Conservation (phyloP, 169 alveolate species). For the Eimeria acervulina region DNA sequence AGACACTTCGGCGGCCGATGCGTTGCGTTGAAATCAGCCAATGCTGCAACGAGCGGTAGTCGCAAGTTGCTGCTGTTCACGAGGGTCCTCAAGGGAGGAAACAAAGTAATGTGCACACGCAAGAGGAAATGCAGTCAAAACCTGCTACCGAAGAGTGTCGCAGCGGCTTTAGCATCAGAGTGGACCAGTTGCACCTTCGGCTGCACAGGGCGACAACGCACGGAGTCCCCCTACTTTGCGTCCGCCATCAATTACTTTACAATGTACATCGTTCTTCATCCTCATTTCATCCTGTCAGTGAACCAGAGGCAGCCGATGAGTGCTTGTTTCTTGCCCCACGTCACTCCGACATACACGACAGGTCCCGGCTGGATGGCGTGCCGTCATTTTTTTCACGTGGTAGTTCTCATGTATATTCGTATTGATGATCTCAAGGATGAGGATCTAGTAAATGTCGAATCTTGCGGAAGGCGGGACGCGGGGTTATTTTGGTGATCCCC, state of each 20-base stretch:
- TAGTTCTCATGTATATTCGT: not conserved
- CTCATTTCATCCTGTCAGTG: conserved; percentile 4
- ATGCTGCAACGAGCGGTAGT: not conserved
- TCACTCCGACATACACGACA: not conserved
- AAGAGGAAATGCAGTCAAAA: not conserved
- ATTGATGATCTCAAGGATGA: too few species aligned
- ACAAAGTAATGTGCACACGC: not conserved
- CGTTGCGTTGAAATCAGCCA: not conserved
- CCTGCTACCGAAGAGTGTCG: not conserved
- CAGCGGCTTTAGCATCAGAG: not conserved
- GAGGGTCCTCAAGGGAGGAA: not conserved
- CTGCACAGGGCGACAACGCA: conserved; percentile 16
- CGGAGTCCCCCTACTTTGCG: not conserved
- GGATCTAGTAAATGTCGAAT: too few species aligned
- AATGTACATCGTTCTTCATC: not conserved
- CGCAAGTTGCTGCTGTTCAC: not conserved
- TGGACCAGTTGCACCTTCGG: conserved; percentile 58
- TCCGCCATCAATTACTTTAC: not conserved
- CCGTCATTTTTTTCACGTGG: not conserved
- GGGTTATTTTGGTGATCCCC: too few species aligned
- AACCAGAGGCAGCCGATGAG: conserved; percentile 25
- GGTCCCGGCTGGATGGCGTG: not conserved
- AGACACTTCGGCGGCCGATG: not conserved
- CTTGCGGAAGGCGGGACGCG: too few species aligned
- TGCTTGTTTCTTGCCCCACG: conserved; percentile 48